These are phyloP conservation scores for Scutellaria baicalensis DNA, from an alignment of 257 asterid species.

Conservation along the genomic window DNA sequence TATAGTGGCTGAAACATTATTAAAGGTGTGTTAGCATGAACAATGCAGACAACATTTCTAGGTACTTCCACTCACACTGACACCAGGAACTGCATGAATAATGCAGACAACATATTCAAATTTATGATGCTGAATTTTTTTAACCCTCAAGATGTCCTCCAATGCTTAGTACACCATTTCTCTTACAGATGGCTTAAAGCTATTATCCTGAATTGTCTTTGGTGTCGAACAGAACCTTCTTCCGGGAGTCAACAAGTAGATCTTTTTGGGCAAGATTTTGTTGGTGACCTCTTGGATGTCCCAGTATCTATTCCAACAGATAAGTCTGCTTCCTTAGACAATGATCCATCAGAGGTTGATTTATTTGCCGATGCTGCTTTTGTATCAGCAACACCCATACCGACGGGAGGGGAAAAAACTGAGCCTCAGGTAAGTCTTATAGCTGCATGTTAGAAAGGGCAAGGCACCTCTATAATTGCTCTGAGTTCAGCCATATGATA, in stretches of 20 bases:
- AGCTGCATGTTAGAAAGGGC: background rate
- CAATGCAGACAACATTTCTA: background rate
- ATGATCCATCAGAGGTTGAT: conserved; percentile 62
- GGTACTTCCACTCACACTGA: conserved; percentile 1
- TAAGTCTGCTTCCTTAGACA: conserved; percentile 30
- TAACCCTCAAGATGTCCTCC: background rate
- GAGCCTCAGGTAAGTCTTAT: conserved; percentile 43
- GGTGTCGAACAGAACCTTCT: conserved; percentile 50
- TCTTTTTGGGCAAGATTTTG: conserved; percentile 66
- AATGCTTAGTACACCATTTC: background rate
- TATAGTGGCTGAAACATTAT: background rate
- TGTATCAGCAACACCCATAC: conserved; percentile 61
- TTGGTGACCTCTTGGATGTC: conserved; percentile 65
- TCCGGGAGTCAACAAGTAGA: conserved; percentile 66
- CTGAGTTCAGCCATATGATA: background rate
- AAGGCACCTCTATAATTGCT: background rate
- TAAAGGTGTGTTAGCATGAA: background rate
- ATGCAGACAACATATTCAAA: no score
- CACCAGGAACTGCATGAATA: background rate
- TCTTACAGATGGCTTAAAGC: background rate
- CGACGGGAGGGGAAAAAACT: conserved; percentile 32
- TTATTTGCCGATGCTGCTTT: conserved; percentile 86
- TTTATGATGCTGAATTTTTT: background rate
- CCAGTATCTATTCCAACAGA: conserved; percentile 41
- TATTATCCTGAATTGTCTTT: conserved; percentile 3